Evolutionary conservation across 1,139 yeast genomes (phyloP), one percentile per base, ranked within the genome.

Genomic region (Arxiozyma telluris): DNA sequence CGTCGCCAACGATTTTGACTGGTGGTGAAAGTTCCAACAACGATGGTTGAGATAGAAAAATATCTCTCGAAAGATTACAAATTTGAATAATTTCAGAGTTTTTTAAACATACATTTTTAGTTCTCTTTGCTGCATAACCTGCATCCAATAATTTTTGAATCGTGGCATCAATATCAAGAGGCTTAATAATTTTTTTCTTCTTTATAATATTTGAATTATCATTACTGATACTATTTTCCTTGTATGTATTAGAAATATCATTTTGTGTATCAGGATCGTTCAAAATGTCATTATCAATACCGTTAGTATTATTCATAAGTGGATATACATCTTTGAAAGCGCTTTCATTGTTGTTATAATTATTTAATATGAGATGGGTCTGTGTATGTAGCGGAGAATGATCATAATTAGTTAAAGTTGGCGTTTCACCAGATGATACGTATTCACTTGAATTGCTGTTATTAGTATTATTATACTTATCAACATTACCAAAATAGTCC

Each of bases 1-100:
- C 96, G 69, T 93, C 98, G 48, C 98, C 98, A 7, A 91, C 98
- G 44, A 93, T 91, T 71, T 93, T 93, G 20, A 93, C 98, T 0
- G 98, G 98, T 0, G 98, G 96, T 20, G 90, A 82, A 57, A 93
- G 75, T 68, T 93, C 98, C 53, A 93, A 74, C 54, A 93, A 73
- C 7, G 96, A 79, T 4, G 98, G 98, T 68, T 93, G 98, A 43
- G 87, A 79, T 57, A 93, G 72, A 62, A 93, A 87, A 23, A 93
- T 84, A 65, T 93, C 96, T 56, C 97, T 76, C 2, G 97, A 95
- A 45, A 82, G 81, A 27, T 88, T 80, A 71, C 98, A 93, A 51
- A 93, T 84, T 60, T 83, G 76, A 50, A 89, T 87, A 60, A 93
- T 91, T 67, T 93, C 98, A 15, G 84, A 76, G 68, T 85, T 88